A percentile compares a stretch with the other conserved stretches of the same genome.
Evolutionary conservation across 2,329 filamentous ascomycete genomes (phyloP).

Genomic region (Alternaria sp.): DNA sequence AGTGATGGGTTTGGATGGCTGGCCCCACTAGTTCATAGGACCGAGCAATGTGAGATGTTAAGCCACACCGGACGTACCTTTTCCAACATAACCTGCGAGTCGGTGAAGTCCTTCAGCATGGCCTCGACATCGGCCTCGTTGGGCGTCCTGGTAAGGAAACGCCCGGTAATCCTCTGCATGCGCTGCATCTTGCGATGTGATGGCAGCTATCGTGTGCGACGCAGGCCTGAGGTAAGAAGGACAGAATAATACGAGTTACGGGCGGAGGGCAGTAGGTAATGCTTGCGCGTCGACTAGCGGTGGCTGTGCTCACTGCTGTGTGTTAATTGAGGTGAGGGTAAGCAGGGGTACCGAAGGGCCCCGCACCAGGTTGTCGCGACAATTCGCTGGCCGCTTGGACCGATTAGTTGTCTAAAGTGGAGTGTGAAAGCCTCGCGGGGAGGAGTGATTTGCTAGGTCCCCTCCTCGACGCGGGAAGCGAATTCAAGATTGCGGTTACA

Average conservation of each 20-base stretch:
- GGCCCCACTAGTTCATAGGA: slow-evolving; percentile 27
- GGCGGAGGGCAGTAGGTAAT: slow-evolving; percentile 1
- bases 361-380: slow-evolving; percentile 6
- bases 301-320: slow-evolving; percentile 26
- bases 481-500: neutral
- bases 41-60: slow-evolving; percentile 1
- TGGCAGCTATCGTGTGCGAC: slow-evolving; percentile 23
- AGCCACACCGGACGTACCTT: slow-evolving; percentile 60
- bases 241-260: neutral
- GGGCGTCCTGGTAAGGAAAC: slow-evolving; percentile 72
- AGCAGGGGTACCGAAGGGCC: slow-evolving; percentile 12
- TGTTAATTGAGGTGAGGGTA: slow-evolving; percentile 24
- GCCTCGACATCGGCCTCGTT: slow-evolving; percentile 79
- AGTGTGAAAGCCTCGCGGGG: slow-evolving; percentile 12
- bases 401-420: neutral
- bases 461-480: neutral
- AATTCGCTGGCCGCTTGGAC: neutral
- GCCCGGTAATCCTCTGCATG: slow-evolving; percentile 76
- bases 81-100: slow-evolving; percentile 75
- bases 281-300: slow-evolving; percentile 16
- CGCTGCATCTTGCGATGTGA: slow-evolving; percentile 64
- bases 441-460: slow-evolving; percentile 13
- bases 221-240: slow-evolving; percentile 4
- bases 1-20: slow-evolving; percentile 1
- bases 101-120: slow-evolving; percentile 79